These are phyloP conservation scores for Ettlia oleoabundans DNA, from an alignment of 139 green algal species.

Conservation along the genomic window DNA sequence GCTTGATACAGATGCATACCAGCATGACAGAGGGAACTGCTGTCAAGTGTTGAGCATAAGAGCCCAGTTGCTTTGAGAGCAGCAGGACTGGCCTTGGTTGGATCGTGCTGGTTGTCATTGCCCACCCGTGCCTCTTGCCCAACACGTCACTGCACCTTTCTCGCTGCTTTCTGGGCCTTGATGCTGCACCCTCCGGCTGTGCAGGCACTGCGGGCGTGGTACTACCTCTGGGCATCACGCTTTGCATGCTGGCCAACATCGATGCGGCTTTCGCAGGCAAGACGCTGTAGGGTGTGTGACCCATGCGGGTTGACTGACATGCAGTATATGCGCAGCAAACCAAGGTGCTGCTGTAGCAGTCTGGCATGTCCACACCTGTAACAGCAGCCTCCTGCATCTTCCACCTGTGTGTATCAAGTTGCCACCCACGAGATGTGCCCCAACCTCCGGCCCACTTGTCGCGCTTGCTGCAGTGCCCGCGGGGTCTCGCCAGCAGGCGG, in stretches of 20 bases:
- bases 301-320: too few relatives aligned
- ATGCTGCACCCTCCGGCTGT: too few relatives aligned
- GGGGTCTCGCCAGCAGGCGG: background rate
- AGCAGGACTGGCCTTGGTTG: background rate
- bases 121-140: too few relatives aligned
- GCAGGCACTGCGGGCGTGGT: conserved; percentile 55
- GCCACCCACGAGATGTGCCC: background rate
- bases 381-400: background rate
- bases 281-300: background rate
- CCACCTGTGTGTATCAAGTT: background rate
- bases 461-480: conserved; percentile 3
- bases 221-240: conserved; percentile 59
- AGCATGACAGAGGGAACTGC: too few relatives aligned
- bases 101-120: too few relatives aligned
- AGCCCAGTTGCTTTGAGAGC: too few relatives aligned
- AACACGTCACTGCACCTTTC: too few relatives aligned
- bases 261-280: conserved; percentile 52
- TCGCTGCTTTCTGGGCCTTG: too few relatives aligned
- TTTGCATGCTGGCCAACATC: conserved; percentile 71
- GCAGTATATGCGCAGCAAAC: too few relatives aligned
- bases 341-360: background rate
- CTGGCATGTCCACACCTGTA: background rate
- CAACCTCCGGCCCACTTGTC: background rate
- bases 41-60: background rate
- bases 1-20: too few relatives aligned